Conservation (phyloP, 2,329 filamentous ascomycete species). For the Dothiorella sarmentorum region DNA sequence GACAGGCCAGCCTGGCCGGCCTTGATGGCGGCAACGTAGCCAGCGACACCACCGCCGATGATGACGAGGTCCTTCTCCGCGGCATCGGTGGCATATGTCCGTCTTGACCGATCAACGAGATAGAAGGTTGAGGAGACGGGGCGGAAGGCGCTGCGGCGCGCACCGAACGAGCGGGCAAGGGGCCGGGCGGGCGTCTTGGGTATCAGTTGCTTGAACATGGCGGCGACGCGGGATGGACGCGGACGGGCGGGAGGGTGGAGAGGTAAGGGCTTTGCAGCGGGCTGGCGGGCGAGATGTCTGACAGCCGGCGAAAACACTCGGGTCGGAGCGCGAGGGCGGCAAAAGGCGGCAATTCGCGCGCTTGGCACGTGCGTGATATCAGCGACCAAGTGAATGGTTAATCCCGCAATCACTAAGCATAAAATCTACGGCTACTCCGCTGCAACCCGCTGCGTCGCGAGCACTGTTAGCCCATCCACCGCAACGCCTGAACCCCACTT, state of each 20-base stretch:
- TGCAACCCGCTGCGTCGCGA: constrained; percentile 30
- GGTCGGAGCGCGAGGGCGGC: constrained; percentile 15
- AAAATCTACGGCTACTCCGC: constrained; percentile 20
- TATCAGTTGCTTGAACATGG: constrained; percentile 53
- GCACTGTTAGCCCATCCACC: constrained; percentile 33
- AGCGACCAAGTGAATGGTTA: constrained; percentile 7
- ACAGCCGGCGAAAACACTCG: constrained; percentile 15
- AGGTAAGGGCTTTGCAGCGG: constrained; percentile 5
- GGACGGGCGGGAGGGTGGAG: constrained; percentile 22
- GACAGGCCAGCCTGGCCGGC: constrained; percentile 96
- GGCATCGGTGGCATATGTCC: constrained; percentile 55
- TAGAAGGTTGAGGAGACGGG: constrained; percentile 38
- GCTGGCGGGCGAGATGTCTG: constrained; percentile 2
- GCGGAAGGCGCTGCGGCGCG: constrained; percentile 37
- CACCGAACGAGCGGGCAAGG: constrained; percentile 30
- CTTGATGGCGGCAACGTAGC: constrained; percentile 99
- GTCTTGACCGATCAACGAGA: constrained; percentile 51
- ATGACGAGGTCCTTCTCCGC: constrained; percentile 95
- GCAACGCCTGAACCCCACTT: constrained; percentile 42
- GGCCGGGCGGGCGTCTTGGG: constrained; percentile 49
- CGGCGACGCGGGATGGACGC: constrained; percentile 27
- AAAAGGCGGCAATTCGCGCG: constrained; percentile 16
- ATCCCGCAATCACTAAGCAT: not conserved
- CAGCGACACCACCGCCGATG: constrained; percentile 95
- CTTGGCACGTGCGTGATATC: constrained; percentile 17